Percentiles rank a stretch among this genome's conserved stretches.
phyloP scores from a whole-genome alignment of 2,329 filamentous ascomycete species.

The Aspergillus quadricinctus region DNA sequence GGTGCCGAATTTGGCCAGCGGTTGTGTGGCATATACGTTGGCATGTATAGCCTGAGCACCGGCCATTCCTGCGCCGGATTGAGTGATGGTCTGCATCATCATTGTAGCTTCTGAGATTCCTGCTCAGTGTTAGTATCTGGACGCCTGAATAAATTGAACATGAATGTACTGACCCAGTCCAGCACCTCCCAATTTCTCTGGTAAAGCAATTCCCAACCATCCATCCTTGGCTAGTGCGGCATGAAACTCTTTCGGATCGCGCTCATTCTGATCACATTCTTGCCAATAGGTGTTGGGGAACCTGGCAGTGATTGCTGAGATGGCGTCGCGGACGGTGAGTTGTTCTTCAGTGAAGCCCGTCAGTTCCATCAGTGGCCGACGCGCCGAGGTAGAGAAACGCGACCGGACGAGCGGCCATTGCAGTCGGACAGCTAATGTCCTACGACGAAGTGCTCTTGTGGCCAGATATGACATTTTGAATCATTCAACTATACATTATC shows the following conservation, averaged over 20 bases:
- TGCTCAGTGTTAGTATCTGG: not conserved
- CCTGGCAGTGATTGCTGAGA: slow-evolving; percentile 62
- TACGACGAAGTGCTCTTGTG: not conserved
- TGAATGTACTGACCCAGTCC: slow-evolving; percentile 50
- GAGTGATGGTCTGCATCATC: slow-evolving; percentile 80
- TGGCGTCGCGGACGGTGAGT: slow-evolving; percentile 65
- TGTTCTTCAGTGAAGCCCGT: slow-evolving; percentile 70
- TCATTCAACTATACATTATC: not conserved
- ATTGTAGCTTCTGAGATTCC: slow-evolving; percentile 74
- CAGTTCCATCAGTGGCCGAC: slow-evolving; percentile 60
- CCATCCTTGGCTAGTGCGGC: slow-evolving; percentile 68
- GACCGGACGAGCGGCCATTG: not conserved
- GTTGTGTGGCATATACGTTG: slow-evolving; percentile 59
- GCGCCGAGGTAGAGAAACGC: slow-evolving; percentile 31
- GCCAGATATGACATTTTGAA: slow-evolving; percentile 3
- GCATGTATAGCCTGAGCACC: slow-evolving; percentile 57
- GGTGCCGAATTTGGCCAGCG: slow-evolving; percentile 68
- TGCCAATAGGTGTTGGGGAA: slow-evolving; percentile 74
- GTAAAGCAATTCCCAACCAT: slow-evolving; percentile 77
- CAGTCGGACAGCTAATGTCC: not conserved
- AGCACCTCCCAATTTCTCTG: slow-evolving; percentile 68
- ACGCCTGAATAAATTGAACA: not conserved
- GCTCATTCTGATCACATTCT: slow-evolving; percentile 63
- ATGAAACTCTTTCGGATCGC: slow-evolving; percentile 72
- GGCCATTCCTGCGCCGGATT: slow-evolving; percentile 72